Base-by-base conservation (phyloP, 805 yeast species). In the Priceomyces medius region DNA sequence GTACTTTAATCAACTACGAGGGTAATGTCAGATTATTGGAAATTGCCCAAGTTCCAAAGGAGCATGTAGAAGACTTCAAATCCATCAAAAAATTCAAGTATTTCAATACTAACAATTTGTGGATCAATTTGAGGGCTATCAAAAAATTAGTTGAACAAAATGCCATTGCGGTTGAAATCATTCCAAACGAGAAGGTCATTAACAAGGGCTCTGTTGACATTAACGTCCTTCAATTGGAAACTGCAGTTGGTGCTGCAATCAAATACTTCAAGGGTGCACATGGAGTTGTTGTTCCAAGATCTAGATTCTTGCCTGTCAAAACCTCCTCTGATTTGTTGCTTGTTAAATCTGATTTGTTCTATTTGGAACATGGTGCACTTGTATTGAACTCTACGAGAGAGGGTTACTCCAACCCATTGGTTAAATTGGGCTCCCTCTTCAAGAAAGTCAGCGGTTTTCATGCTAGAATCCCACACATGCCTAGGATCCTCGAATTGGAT, bases 241-340 rank as follows among this genome's bases (percentile, higher is more conserved):
- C 99, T 38, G 99, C 99, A 20, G 96, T 88, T 55, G 99, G 99
- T 75, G 98, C 99, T 29, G 98, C 98, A 36, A 93, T 93, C 63
- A 86, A 96, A 71, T 91, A 90, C 70, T 93, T 93, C 71, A 76
- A 83, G 51, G 86, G 88, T 55, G 97, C 97, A 21, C 96, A 88
- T 58, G 99, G 99, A 71, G 95, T 93, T 55, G 96, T 89, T 57
- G 99, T 93, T 28, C 98, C 99, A 68, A 88, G 99, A 74, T 80
- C 96, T 31, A 83, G 99, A 64, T 93, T 93, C 79, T 78, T 93
- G 71, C 99, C 99, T 12, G 99, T 93, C 56, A 93, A 93, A 76
- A 93, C 99, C 14, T 88, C 93, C 66, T 89, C 97, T 5, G 99
- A 93, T 66, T 73, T 93, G 67, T 73, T 93, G 55, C 77, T 93